Evolutionary conservation across 306 rosid species (phyloP).

Genomic region (Vicia villosa): DNA sequence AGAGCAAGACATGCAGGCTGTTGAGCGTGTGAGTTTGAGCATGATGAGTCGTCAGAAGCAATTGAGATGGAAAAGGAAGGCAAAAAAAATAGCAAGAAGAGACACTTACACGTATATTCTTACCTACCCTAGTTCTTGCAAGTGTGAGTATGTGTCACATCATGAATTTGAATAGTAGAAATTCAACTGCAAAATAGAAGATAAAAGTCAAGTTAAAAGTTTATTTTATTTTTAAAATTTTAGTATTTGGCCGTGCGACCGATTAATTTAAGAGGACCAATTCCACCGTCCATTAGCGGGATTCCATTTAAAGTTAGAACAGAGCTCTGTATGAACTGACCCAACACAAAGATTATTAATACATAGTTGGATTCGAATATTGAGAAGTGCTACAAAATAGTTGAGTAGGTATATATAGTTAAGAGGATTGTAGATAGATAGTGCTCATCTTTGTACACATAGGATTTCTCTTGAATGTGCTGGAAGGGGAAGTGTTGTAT

Average conservation of each 20-base stretch:
- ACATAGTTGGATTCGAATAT: no score
- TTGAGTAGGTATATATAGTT: not conserved
- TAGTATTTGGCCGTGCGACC: no score
- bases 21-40: constrained; percentile 53
- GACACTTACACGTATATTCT: constrained; percentile 1
- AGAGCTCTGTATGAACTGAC: no score
- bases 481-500: constrained; percentile 6
- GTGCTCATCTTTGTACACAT: constrained; percentile 46
- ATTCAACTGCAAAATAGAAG: not conserved
- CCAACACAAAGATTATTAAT: no score
- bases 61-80: not conserved
- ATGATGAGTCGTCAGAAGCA: constrained; percentile 61
- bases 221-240: no score
- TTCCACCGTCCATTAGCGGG: no score
- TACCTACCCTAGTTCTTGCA: not conserved
- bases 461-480: not conserved
- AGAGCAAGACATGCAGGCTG: constrained; percentile 84
- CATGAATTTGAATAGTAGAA: not conserved
- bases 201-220: no score
- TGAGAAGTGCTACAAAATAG: not conserved
- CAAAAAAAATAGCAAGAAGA: not conserved
- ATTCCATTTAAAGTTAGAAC: no score
- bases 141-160: not conserved
- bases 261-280: no score
- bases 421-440: constrained; percentile 36